Evolutionary conservation across 73 alveolate species (phyloP), one percentile per base, ranked within the genome.

Genomic region (Durusdinium trenchii): DNA sequence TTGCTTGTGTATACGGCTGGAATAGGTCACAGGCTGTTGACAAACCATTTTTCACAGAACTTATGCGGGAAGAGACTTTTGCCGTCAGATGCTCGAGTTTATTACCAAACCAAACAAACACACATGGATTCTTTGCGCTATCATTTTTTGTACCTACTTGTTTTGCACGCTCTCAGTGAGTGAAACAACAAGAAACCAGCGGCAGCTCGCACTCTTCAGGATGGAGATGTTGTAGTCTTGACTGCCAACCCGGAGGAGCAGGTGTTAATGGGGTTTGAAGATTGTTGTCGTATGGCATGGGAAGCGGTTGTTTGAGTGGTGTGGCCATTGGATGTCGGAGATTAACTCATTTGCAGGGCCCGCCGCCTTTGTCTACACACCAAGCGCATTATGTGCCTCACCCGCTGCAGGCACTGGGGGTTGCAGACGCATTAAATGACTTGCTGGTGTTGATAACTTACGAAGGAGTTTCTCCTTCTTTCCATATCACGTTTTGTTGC

Each of bases 301-400:
- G 78, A n/a, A 42, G 42, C 9, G 50, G n/a, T n/a, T n/a, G n/a
- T n/a, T n/a, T n/a, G n/a, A n/a, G n/a, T n/a, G n/a, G n/a, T n/a
- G n/a, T n/a, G n/a, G n/a, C n/a, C n/a, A n/a, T n/a, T n/a, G n/a
- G n/a, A n/a, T n/a, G n/a, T n/a, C n/a, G n/a, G n/a, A n/a, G n/a
- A n/a, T 9, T 35, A 26, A 79, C 0, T 42, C 18, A 23, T 42
- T 38, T 40, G 16, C 50, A 89, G 98, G 98, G 87, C 46, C 98
- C 98, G 57, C 98, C 98, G 30, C 98, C 98, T 42, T 16, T 91
- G 57, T 91, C 98, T 46, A 91, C 98, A 2, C 86, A 67, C 43
- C 86, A 91, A 78, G 98, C 98, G 61, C 98, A 91, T 89, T 91
- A 69, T 6, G 98, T 91, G 90, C 98, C 98, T 30, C 98, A 91